Evolutionary conservation across 345 rosid genomes (phyloP), one percentile per base, ranked within the genome.

Genomic region (Citrus mangshanensis): DNA sequence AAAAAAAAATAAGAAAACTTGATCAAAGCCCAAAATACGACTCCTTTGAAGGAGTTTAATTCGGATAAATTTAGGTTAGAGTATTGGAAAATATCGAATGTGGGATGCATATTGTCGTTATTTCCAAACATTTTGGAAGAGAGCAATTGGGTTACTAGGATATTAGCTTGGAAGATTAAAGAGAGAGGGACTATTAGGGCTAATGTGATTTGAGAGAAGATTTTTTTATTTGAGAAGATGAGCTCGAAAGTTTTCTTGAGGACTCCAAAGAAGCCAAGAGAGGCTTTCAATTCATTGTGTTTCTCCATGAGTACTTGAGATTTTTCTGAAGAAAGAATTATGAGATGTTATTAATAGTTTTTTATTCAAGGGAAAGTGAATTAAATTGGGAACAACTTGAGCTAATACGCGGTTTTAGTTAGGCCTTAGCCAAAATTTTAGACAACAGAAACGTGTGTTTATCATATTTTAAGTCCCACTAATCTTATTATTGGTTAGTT

Each of bases 171-270:
- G 82, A 78, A 77, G 81, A 89, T 76, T 82, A 87, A 55, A 35
- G 85, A 68, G 32, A 91, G 84, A 27, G 94, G 94, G 73, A 89
- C 83, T 55, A 91, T 83, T 1, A 91, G 58, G 68, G 87, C 61
- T 0, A 89, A 82, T 1, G 89, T 84, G 28, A 89, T 88, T 30
- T 83, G 86, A 74, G 74, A 28, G 85, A 91, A 89, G 79, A 89
- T 82, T 82, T 81, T 86, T 68, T 73, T 80, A 86, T 85, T 82
- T 63, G 83, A 62, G 71, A 78, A 83, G 73, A 91, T 82, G 78
- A 87, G 81, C 68, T 79, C 82, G 81, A 72, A 82, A 4, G 93
- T 80, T 71, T 91, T 87, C 25, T 69, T 78, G 79, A 74, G 73
- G 63, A 83, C 82, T 40, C 81, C 89, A 24, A 75, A 70, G 73